Base-by-base conservation (phyloP, 2,329 filamentous ascomycete species). In the Xylaria sp. region DNA sequence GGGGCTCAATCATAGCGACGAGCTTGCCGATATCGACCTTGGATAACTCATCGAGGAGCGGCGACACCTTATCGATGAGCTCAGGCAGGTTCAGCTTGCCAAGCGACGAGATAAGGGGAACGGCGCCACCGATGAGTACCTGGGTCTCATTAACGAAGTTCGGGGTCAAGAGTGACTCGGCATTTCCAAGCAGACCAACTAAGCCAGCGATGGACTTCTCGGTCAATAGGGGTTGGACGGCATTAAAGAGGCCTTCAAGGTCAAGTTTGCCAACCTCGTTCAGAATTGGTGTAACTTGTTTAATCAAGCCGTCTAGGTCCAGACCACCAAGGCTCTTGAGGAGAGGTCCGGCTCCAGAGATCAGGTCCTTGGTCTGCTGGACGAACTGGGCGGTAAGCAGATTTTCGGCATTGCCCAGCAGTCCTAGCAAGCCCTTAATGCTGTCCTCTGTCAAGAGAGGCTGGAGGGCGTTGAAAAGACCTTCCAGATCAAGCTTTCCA, bases 221-320 rank as follows among this genome's bases (percentile, higher is more conserved):
- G 0, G 75, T 79, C 20, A 82, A 66, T 0, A 82, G 69, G 11
- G 80, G 80, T 7, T 71, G 71, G 5, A 80, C 62, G 2, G 79
- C 74, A 2, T 77, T 71, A 0, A 81, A 54, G 1, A 81, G 63
- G 1, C 72, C 73, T 50, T 75, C 66, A 1, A 82, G 71, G 25
- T 81, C 76, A 2, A 81, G 70, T 53, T 78, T 75, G 49, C 75
- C 72, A 1, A 81, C 67, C 4, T 72, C 74, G 1, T 71, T 71
- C 2, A 81, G 72, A 0, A 81, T 66, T 1, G 79, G 79, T n/a
- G 55, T 62, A 20, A 54, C 61, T 66, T 61, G 76, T 0, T 78
- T 76, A 29, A 80, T 75, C 2, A 75, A 56, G 38, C 61, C 71
- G 1, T 80, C 71, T 1, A 81, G 63, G 20, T 76, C 74, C 5